phyloP scores from a whole-genome alignment of 2,329 filamentous ascomycete genomes.

The Calonectria crousiana region DNA sequence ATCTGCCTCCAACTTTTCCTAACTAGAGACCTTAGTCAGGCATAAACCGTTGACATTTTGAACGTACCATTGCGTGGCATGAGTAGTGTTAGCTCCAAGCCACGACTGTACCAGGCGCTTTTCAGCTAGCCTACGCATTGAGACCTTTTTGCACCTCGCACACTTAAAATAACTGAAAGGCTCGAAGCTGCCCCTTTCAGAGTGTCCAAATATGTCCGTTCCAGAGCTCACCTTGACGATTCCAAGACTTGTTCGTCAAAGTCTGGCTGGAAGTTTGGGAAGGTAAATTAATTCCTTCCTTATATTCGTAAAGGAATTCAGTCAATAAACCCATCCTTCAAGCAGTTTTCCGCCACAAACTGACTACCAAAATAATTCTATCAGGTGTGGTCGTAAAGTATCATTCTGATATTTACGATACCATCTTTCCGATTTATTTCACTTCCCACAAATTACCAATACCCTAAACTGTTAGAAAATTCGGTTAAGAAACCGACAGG shows the following conservation, averaged over 20 bases:
- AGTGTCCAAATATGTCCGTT: neutral
- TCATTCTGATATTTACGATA: neutral
- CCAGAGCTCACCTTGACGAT: neutral
- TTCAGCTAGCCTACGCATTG: neutral
- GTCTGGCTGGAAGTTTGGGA: no score
- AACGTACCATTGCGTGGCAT: neutral
- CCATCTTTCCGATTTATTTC: neutral
- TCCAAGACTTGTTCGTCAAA: no score
- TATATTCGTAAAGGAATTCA: no score
- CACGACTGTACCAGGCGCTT: neutral
- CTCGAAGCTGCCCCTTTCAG: neutral
- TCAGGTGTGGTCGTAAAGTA: neutral
- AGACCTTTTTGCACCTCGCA: neutral
- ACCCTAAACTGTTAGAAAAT: neutral
- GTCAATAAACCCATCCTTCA: no score
- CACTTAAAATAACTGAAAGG: neutral
- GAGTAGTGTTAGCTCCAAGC: neutral
- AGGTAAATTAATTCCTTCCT: no score
- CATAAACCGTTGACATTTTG: neutral
- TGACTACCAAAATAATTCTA: neutral
- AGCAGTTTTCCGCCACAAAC: neutral
- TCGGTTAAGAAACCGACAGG: neutral
- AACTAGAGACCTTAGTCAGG: neutral
- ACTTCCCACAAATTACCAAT: neutral
- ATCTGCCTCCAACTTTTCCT: neutral